A percentile compares a stretch with the other conserved stretches of the same genome.
These are phyloP conservation scores for Entomortierella lignicola DNA, from an alignment of 192 early-diverging fungal genomes.

Conservation along the genomic window DNA sequence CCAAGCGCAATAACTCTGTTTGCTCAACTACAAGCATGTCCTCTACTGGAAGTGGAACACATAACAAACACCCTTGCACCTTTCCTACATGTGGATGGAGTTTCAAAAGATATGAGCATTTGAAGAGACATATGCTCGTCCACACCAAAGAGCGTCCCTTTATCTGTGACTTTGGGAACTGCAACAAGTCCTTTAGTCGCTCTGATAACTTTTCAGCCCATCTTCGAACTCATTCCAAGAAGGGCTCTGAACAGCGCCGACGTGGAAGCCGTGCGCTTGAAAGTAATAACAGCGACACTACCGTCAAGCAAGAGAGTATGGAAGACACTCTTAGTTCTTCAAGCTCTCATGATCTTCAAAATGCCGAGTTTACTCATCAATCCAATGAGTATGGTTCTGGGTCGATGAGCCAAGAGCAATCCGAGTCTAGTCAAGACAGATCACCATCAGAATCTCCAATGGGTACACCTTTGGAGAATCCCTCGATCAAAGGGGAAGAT, in stretches of 20 bases:
- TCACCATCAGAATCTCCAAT: slow-evolving; percentile 37
- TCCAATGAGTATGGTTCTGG: slow-evolving; percentile 21
- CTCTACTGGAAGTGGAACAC: slow-evolving; percentile 43
- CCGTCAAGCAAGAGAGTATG: slow-evolving; percentile 39
- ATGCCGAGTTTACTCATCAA: slow-evolving; percentile 3
- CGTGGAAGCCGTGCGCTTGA: slow-evolving; percentile 26
- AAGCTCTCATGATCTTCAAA: neutral
- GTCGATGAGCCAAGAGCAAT: slow-evolving; percentile 31
- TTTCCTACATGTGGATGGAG: slow-evolving; percentile 65
- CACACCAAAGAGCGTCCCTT: slow-evolving; percentile 82
- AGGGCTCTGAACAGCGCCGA: slow-evolving; percentile 57
- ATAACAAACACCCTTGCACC: slow-evolving; percentile 59
- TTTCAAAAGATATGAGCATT: slow-evolving; percentile 85
- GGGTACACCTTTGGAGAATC: slow-evolving; percentile 26
- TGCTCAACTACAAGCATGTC: slow-evolving; percentile 56
- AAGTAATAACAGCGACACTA: neutral
- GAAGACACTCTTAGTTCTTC: slow-evolving; percentile 8
- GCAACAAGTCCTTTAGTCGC: slow-evolving; percentile 83
- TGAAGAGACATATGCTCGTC: slow-evolving; percentile 83
- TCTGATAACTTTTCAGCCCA: slow-evolving; percentile 84
- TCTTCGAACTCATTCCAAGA: slow-evolving; percentile 78
- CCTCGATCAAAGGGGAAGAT: slow-evolving; percentile 41
- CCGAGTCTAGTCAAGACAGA: slow-evolving; percentile 40
- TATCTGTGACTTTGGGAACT: slow-evolving; percentile 73
- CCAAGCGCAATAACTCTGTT: slow-evolving; percentile 57